phyloP scores from a whole-genome alignment of 208 protist species.

The Novymonas esmeraldas region DNA sequence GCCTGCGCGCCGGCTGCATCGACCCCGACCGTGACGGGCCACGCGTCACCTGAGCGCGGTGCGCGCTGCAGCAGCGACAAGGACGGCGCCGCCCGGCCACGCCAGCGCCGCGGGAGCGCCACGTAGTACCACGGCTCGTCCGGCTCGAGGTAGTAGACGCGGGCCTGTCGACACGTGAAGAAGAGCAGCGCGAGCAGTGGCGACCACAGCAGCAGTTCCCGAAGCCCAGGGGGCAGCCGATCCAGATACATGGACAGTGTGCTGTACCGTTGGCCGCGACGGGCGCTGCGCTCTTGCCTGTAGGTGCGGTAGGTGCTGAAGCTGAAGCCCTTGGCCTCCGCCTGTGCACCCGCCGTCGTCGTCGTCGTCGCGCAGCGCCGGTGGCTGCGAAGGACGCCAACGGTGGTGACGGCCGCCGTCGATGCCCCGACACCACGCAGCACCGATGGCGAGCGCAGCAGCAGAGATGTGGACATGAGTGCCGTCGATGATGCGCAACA shows the following conservation, averaged over 20 bases:
- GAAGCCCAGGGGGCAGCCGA: constrained; percentile 45
- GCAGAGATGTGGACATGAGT: too few relatives aligned
- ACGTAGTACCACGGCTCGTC: constrained; percentile 37
- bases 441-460: too few relatives aligned
- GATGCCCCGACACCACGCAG: too few relatives aligned
- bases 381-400: too few relatives aligned
- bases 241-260: constrained; percentile 56
- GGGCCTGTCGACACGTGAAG: constrained; percentile 55
- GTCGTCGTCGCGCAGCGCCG: constrained; percentile 1
- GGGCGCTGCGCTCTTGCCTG: constrained; percentile 3
- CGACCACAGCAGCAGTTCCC: constrained; percentile 56
- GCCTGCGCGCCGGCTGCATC: not conserved
- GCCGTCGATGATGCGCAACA: too few relatives aligned
- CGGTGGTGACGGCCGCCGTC: too few relatives aligned
- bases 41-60: not conserved
- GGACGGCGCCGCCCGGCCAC: constrained; percentile 4
- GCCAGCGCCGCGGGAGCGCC: constrained; percentile 15
- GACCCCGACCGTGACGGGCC: not conserved
- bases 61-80: constrained; percentile 25
- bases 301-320: constrained; percentile 20
- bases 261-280: constrained; percentile 13
- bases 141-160: constrained; percentile 52
- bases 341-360: not conserved
- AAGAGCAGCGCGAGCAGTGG: constrained; percentile 46
- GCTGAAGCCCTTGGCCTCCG: not conserved